Percentiles rank a stretch among this genome's conserved stretches.
phyloP scores from a whole-genome alignment of 345 rosid genomes.

The Brassica juncea region DNA sequence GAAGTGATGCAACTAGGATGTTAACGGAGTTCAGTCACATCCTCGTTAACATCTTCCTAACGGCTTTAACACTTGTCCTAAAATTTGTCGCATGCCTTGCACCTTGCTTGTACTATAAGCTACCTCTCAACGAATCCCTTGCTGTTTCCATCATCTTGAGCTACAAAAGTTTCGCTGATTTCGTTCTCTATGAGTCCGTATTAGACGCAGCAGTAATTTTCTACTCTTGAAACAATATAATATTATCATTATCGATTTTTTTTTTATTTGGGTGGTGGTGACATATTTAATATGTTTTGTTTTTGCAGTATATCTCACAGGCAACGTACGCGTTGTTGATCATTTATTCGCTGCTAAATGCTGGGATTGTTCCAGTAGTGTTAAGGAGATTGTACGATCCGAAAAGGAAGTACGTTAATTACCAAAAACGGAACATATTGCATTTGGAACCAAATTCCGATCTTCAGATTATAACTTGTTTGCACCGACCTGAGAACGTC shows the following conservation, averaged over 20 bases:
- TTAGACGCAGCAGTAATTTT: slow-evolving; percentile 6
- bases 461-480: slow-evolving; percentile 50
- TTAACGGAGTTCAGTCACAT: slow-evolving; percentile 16
- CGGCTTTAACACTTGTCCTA: background rate
- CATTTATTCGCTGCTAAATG: slow-evolving; percentile 3
- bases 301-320: slow-evolving; percentile 21
- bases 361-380: slow-evolving; percentile 17
- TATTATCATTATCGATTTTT: background rate
- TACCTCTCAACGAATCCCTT: slow-evolving; percentile 27
- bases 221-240: background rate
- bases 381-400: slow-evolving; percentile 20
- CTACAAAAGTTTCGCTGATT: slow-evolving; percentile 15
- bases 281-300: background rate
- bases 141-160: slow-evolving; percentile 24
- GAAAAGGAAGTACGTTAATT: slow-evolving; percentile 7
- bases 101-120: slow-evolving; percentile 33
- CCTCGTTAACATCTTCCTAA: slow-evolving; percentile 2
- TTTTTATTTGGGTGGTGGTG: background rate
- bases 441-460: slow-evolving; percentile 19
- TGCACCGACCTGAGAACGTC: slow-evolving; percentile 48
- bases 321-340: slow-evolving; percentile 28
- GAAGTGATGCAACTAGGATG: slow-evolving; percentile 19
- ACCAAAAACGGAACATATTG: slow-evolving; percentile 22
- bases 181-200: slow-evolving; percentile 14
- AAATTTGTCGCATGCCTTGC: slow-evolving; percentile 12